Evolutionary conservation across 495 filamentous ascomycete genomes (phyloP), one percentile per base, ranked within the genome.

Genomic region (Tuber microsphaerosporum): DNA sequence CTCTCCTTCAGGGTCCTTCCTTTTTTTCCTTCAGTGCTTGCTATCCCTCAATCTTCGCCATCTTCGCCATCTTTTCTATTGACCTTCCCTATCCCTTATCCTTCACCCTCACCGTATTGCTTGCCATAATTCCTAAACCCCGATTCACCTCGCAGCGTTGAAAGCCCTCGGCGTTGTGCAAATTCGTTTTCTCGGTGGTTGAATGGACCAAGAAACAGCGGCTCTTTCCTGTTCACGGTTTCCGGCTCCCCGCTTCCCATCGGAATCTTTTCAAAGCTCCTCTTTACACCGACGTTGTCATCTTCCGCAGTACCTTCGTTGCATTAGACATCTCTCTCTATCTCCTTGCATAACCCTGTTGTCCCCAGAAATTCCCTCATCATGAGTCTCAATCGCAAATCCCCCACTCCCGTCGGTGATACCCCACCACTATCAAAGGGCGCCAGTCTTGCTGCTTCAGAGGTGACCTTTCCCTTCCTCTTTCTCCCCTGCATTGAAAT

Each of bases 121-220:
- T 31, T 65, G 26, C 56, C 56, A 16, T 34, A 17, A 19, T 65
- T 34, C 56, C 56, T 31, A 65, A 65, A 65, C 56, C 14, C 26
- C 56, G 56, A 65, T 65, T 34, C 26, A 34, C 26, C 1, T 65
- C 26, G 56, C 56, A 31, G 56, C 56, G 26, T 65, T 65, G 56
- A 65, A 19, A 65, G 34, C 56, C 56, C 56, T 65, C 56, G 56
- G 56, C 56, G 56, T 65, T 65, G 56, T 6, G 26, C 56, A 65
- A 19, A 16, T 65, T 65, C 17, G 56, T 34, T 65, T 65, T 65
- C 56, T 17, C 56, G 56, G 56, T 31, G 56, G 45, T 71, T 75
- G 77, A 79, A 79, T 79, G 77, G 77, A 79, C 76, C 75, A 70
- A 75, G 65, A 71, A 17, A 79, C 70, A 65, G 70, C 77, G 77